Percentiles rank a stretch among this genome's conserved stretches.
phyloP scores from a whole-genome alignment of 768 basidiomycete genomes.

The Mrakia blollopis region DNA sequence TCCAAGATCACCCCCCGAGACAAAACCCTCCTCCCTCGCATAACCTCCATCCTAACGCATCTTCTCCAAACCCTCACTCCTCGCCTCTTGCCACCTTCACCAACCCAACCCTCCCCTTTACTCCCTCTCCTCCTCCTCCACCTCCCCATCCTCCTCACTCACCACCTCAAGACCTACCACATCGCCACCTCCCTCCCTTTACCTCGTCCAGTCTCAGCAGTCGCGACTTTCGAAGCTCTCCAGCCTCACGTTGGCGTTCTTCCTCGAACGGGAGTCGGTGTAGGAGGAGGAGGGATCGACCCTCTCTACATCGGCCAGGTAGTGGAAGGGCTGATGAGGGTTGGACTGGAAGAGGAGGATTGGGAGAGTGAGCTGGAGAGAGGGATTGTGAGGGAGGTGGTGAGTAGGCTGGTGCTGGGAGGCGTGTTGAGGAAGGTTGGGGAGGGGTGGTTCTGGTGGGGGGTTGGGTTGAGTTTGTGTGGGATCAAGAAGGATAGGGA shows the following conservation, averaged over 20 bases:
- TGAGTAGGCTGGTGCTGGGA: slow-evolving; percentile 69
- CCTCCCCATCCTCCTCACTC: slow-evolving; percentile 61
- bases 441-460: slow-evolving; percentile 72
- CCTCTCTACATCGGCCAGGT: slow-evolving; percentile 73
- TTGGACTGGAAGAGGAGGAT: slow-evolving; percentile 70
- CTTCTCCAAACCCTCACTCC: slow-evolving; percentile 36
- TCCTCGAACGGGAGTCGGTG: slow-evolving; percentile 24
- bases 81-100: slow-evolving; percentile 22
- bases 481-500: not conserved
- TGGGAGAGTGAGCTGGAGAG: slow-evolving; percentile 72
- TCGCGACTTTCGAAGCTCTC: slow-evolving; percentile 68
- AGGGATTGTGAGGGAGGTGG: slow-evolving; percentile 74
- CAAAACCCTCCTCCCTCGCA: slow-evolving; percentile 71
- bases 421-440: slow-evolving; percentile 56
- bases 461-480: slow-evolving; percentile 6
- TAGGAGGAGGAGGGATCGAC: slow-evolving; percentile 55
- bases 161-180: slow-evolving; percentile 69
- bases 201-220: slow-evolving; percentile 36
- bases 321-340: slow-evolving; percentile 67
- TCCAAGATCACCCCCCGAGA: slow-evolving; percentile 74
- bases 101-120: slow-evolving; percentile 53
- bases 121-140: slow-evolving; percentile 59
- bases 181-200: slow-evolving; percentile 50
- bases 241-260: slow-evolving; percentile 77
- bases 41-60: slow-evolving; percentile 44